phyloP scores from a whole-genome alignment of 768 basidiomycete genomes.

The Podaxis sp. region DNA sequence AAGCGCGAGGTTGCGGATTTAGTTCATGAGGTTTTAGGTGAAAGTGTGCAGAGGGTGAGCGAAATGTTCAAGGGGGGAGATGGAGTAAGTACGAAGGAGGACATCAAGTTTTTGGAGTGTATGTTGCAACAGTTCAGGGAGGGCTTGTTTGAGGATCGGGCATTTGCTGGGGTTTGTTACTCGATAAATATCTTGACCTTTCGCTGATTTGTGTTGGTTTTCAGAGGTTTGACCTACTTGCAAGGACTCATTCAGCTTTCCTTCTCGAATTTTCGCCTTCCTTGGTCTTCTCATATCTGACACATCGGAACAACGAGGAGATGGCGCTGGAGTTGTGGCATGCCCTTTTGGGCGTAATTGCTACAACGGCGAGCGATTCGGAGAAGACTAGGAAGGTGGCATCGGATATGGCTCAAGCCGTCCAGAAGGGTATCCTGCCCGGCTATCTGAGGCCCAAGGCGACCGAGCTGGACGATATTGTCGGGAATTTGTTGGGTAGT shows the following conservation, averaged over 20 bases:
- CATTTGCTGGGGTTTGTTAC: constrained; percentile 44
- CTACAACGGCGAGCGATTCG: constrained; percentile 26
- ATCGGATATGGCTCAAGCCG: constrained; percentile 35
- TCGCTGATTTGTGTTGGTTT: not conserved
- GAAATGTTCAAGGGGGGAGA: constrained; percentile 14
- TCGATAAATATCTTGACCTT: not conserved
- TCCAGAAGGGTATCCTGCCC: constrained; percentile 39
- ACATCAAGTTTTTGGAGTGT: constrained; percentile 18
- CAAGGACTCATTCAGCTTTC: not conserved
- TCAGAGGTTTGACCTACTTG: constrained; percentile 47
- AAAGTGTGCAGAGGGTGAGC: constrained; percentile 33
- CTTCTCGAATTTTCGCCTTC: constrained; percentile 41
- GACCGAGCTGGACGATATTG: constrained; percentile 44
- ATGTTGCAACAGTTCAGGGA: constrained; percentile 54
- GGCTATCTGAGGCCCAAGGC: constrained; percentile 42
- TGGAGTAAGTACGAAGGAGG: not conserved
- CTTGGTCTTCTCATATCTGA: constrained; percentile 54
- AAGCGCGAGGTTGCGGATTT: constrained; percentile 28
- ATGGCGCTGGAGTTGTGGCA: constrained; percentile 44
- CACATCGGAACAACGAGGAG: constrained; percentile 36
- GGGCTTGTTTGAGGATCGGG: constrained; percentile 44
- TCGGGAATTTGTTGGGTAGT: constrained; percentile 38
- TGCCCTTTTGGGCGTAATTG: constrained; percentile 43
- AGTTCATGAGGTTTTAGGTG: constrained; percentile 33
- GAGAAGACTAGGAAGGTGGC: constrained; percentile 20